Evolutionary conservation across 2,329 filamentous ascomycete genomes (phyloP), one percentile per base, ranked within the genome.

Genomic region (Fusarium buharicum): DNA sequence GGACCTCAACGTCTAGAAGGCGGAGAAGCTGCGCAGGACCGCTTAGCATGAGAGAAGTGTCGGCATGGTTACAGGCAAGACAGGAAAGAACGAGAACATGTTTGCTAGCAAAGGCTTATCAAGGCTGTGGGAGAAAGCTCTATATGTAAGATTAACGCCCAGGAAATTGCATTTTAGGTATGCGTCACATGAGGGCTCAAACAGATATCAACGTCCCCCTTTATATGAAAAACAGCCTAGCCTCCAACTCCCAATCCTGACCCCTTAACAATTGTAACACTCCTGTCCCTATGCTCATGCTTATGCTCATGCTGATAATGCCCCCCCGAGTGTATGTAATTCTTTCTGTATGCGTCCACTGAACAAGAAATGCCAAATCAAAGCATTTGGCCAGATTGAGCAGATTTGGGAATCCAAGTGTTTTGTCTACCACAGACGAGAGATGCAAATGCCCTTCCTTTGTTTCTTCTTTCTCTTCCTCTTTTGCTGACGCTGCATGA

Each of bases 1-100:
- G 48, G 81, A 86, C 38, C 50, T 63, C 31, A 61, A 70, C 48
- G 64, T 64, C 50, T 64, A 70, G 63, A 73, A 69, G 49, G 56
- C 60, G 39, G 70, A 70, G 50, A 62, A 62, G 57, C 52, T 50
- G 46, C 57, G 57, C 43, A 62, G 52, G 55, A 59, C 59, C 50
- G 53, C 55, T 53, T 64, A 66, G 50, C 47, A 60, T 50, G 58
- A 65, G 57, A 64, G 50, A 39, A 57, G 53, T 55, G 62, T 50
- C 41, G 59, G 27, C 40, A 64, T 60, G 38, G 39, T 59, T 54
- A 48, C 41, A 59, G 55, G 33, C 11, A 59, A 43, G 50, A 37
- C 50, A 22, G 55, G 55, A 54, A 24, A 27, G 45, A n/a, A 49
- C 34, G 46, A 44, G 20, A 50, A 34, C 54, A 50, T 50, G 30